Evolutionary conservation across 1,284 basidiomycete genomes (phyloP).

Genomic region (Pseudomicrostroma phylloplanum): DNA sequence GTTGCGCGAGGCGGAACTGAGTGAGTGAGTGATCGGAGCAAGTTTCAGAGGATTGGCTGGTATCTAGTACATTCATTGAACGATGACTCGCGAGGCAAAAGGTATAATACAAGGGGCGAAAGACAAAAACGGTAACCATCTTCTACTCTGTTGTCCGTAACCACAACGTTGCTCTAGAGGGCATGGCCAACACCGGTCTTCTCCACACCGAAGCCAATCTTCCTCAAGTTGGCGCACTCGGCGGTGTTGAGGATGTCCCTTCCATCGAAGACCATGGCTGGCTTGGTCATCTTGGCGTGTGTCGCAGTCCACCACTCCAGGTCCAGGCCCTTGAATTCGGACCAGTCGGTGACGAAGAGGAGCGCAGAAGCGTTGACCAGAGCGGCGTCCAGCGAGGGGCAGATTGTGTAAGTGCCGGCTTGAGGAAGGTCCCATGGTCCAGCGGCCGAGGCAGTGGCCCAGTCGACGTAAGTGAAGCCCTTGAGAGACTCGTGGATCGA

Average conservation of each 20-base stretch:
- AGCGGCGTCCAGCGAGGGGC: constrained; percentile 70
- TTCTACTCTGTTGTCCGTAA: too few relatives aligned
- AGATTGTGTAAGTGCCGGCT: constrained; percentile 78
- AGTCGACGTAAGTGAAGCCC: background rate
- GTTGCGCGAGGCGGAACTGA: too few relatives aligned
- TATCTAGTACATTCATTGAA: too few relatives aligned
- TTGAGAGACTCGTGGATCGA: background rate
- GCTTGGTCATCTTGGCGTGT: constrained; percentile 90
- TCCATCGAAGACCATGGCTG: constrained; percentile 71
- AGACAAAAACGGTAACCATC: too few relatives aligned
- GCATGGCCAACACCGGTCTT: background rate
- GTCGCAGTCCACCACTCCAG: constrained; percentile 52
- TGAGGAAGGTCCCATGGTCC: background rate
- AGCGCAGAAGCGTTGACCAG: constrained; percentile 84
- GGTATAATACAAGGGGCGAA: too few relatives aligned
- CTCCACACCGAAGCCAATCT: constrained; percentile 1
- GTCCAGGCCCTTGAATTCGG: constrained; percentile 63
- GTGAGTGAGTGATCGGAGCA: too few relatives aligned
- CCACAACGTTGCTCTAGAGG: too few relatives aligned
- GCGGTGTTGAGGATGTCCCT: constrained; percentile 69
- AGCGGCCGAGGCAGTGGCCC: background rate
- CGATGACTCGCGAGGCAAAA: too few relatives aligned
- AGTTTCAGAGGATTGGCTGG: too few relatives aligned
- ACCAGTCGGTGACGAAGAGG: constrained; percentile 67
- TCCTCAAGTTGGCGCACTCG: background rate